Evolutionary conservation across 768 basidiomycete species (phyloP).

Genomic region (Hygrocybe coccinea): DNA sequence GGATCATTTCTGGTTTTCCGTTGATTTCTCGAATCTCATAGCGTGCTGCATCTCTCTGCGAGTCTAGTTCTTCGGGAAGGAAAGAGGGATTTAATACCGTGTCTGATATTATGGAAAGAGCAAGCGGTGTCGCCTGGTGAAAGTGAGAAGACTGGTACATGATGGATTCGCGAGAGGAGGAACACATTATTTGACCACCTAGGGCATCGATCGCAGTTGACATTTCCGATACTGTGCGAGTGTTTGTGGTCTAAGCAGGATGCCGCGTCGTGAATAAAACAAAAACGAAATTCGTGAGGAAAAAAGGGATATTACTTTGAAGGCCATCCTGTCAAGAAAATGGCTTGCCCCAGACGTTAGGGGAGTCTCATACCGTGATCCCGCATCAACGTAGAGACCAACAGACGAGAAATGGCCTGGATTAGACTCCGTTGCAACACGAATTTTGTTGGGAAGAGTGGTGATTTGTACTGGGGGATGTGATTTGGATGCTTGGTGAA

Average conservation of each 20-base stretch:
- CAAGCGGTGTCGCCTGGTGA: slow-evolving; percentile 72
- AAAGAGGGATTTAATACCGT: slow-evolving; percentile 80
- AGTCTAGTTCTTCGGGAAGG: slow-evolving; percentile 69
- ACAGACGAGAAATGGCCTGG: slow-evolving; percentile 94
- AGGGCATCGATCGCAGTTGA: slow-evolving; percentile 71
- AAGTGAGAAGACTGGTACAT: slow-evolving; percentile 99
- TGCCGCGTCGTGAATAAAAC: neutral
- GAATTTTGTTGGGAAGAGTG: slow-evolving; percentile 83
- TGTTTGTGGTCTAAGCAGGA: slow-evolving; percentile 60
- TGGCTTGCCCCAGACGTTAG: slow-evolving; percentile 78
- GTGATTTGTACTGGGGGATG: slow-evolving; percentile 53
- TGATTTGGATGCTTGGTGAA: slow-evolving; percentile 1
- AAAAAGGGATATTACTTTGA: slow-evolving; percentile 60
- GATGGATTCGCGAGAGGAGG: slow-evolving; percentile 87
- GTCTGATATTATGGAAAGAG: slow-evolving; percentile 86
- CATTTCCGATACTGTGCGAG: slow-evolving; percentile 74
- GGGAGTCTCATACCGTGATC: slow-evolving; percentile 79
- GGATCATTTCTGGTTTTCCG: slow-evolving; percentile 86
- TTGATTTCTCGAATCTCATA: slow-evolving; percentile 89
- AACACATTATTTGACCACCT: slow-evolving; percentile 88
- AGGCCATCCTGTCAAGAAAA: slow-evolving; percentile 92
- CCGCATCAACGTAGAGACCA: slow-evolving; percentile 91
- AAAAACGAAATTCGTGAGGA: neutral
- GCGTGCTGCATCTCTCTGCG: slow-evolving; percentile 78
- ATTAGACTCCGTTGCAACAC: slow-evolving; percentile 85